These are phyloP conservation scores for Blumeria hordei DNA, from an alignment of 2,329 filamentous ascomycete genomes.

Conservation along the genomic window DNA sequence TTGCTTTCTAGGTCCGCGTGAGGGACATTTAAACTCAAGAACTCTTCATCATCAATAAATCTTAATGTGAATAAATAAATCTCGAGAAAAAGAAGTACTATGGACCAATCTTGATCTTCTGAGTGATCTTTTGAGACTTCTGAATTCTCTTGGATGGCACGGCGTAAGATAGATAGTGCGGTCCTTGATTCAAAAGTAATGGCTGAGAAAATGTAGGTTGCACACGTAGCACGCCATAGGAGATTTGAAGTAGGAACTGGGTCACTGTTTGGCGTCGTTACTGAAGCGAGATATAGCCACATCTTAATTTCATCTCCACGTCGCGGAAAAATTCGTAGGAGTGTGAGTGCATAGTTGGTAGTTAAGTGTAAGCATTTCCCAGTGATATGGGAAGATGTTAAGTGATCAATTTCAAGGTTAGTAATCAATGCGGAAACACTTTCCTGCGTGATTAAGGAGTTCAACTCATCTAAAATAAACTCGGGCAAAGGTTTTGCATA, in stretches of 20 bases:
- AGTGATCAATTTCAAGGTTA: conserved; percentile 13
- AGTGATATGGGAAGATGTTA: conserved; percentile 8
- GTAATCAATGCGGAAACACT: conserved; percentile 32
- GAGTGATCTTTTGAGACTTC: conserved; percentile 4
- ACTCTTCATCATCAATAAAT: conserved; percentile 91
- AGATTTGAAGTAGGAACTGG: conserved; percentile 49
- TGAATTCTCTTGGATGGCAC: conserved; percentile 6
- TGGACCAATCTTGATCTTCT: conserved; percentile 46
- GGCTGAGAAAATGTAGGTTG: conserved; percentile 29
- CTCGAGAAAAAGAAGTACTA: conserved; percentile 75
- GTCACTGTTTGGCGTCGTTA: conserved; percentile 12
- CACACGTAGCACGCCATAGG: conserved; percentile 50
- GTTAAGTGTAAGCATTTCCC: conserved; percentile 34
- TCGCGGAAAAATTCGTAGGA: conserved; percentile 64
- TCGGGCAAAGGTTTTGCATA: conserved; percentile 17
- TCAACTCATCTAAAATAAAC: conserved; percentile 41
- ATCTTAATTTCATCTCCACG: conserved; percentile 77
- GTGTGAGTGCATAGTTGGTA: conserved; percentile 64
- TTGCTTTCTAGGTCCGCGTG: conserved; percentile 16
- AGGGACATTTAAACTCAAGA: conserved; percentile 38
- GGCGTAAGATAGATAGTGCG: conserved; percentile 25
- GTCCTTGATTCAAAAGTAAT: conserved; percentile 31
- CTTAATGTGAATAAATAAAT: conserved; percentile 82
- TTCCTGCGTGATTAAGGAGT: conserved; percentile 48
- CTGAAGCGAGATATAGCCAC: conserved; percentile 57